phyloP scores from a whole-genome alignment of 169 alveolate species.

The Plasmodium coatneyi region DNA sequence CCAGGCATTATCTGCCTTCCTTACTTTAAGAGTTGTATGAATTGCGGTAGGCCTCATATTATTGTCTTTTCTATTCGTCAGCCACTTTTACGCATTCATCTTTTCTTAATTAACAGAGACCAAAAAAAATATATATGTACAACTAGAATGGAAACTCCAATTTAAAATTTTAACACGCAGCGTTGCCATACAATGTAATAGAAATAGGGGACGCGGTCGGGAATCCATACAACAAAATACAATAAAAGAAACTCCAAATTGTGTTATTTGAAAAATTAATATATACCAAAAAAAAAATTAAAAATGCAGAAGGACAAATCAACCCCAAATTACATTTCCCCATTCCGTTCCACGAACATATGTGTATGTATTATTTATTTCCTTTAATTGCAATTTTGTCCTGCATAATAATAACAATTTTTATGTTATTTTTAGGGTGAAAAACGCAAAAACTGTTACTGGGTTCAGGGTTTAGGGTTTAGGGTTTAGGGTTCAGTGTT shows the following conservation, averaged over 20 bases:
- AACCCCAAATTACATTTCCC: neutral
- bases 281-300: neutral
- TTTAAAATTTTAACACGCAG: neutral
- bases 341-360: conserved; percentile 7
- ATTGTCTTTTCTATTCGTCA: neutral
- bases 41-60: neutral
- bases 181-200: neutral
- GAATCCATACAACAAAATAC: neutral
- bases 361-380: neutral
- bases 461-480: too few relatives aligned
- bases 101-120: neutral
- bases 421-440: neutral
- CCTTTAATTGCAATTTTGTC: neutral
- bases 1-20: neutral
- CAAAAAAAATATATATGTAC: neutral
- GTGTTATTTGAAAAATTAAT: neutral
- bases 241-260: neutral
- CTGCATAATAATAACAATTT: neutral
- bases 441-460: neutral
- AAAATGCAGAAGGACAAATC: neutral
- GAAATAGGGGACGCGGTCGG: neutral
- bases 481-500: too few relatives aligned
- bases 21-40: neutral
- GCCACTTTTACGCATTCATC: neutral
- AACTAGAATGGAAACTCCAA: neutral